These are phyloP conservation scores for Picea glauca DNA, from an alignment of 75 land plant species.

Conservation along the genomic window DNA sequence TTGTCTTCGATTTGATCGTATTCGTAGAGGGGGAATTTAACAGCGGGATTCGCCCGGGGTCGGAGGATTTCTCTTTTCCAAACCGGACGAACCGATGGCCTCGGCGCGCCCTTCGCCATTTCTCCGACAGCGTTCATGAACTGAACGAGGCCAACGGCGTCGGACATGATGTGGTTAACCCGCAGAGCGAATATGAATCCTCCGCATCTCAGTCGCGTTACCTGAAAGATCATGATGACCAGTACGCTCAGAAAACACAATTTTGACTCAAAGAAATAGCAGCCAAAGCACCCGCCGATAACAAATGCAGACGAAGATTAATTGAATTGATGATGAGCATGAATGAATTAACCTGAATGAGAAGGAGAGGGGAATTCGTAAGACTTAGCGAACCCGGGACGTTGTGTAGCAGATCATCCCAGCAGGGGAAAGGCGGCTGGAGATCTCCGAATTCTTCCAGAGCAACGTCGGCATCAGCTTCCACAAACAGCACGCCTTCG, in stretches of 20 bases:
- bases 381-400: too few species aligned
- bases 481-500: too few species aligned
- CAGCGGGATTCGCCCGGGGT: slow-evolving; percentile 33
- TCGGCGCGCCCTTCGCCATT: slow-evolving; percentile 30
- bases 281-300: too few species aligned
- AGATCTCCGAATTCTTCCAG: too few species aligned
- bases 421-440: too few species aligned
- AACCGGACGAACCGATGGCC: slow-evolving; percentile 33
- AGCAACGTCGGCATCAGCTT: too few species aligned
- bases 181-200: slow-evolving; percentile 44
- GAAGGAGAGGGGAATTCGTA: too few species aligned
- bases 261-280: too few species aligned
- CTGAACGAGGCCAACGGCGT: slow-evolving; percentile 42
- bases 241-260: not conserved
- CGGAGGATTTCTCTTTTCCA: slow-evolving; percentile 38
- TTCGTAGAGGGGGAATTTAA: slow-evolving; percentile 36
- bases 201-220: slow-evolving; percentile 43
- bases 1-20: slow-evolving; percentile 18
- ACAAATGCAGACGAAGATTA: too few species aligned
- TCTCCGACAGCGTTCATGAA: slow-evolving; percentile 50
- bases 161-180: slow-evolving; percentile 44
- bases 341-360: too few species aligned
- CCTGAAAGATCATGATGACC: slow-evolving; percentile 14
- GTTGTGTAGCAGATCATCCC: too few species aligned
- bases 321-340: too few species aligned